Base-by-base conservation (phyloP, 441 rosid genomes). In the Pelargonium citronellum region DNA sequence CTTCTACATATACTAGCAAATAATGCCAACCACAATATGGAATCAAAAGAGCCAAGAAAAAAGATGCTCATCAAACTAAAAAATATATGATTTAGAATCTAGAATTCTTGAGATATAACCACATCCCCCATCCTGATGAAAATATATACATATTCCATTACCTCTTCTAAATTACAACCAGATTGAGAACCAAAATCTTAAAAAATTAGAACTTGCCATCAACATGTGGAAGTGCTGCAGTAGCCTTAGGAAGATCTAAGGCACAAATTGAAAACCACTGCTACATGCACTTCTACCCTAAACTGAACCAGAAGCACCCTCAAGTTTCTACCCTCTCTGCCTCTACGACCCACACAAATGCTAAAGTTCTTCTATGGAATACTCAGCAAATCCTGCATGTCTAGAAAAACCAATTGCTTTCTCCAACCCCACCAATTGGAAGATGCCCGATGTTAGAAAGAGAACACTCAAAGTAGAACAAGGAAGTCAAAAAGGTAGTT, bases 181-280 rank as follows among this genome's bases (percentile, higher is more conserved):
- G 64, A 60, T 8, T 60, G 64, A 60, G 34, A 27, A 60, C 34
- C 64, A 22, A 60, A 20, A 60, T 30, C 24, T 13, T 22, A 12
- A 10, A 60, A 9, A 60, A 60, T 60, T 20, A 60, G 64, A 60
- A 60, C n/a, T 60, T 20, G 64, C 64, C 64, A 60, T 60, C 64
- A 60, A 30, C 64, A 60, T 22, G 64, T 20, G 64, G 64, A 60
- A 60, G 34, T 60, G 24, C 64, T 60, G 64, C 64, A 60, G 64
- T 60, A 60, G 64, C 34, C 64, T 60, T 60, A 37, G 41, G 41
- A 37, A 37, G 41, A 37, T 37, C 41, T 37, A 37, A 60, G 20
- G 34, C 34, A 60, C 30, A 60, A 60, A 8, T 60, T 20, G 64
- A 60, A 19, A 12, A 60, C n/a, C 64, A 60, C 34, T 20, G 64